phyloP scores from a whole-genome alignment of 257 asterid genomes.

The Salvia rosmarinus region DNA sequence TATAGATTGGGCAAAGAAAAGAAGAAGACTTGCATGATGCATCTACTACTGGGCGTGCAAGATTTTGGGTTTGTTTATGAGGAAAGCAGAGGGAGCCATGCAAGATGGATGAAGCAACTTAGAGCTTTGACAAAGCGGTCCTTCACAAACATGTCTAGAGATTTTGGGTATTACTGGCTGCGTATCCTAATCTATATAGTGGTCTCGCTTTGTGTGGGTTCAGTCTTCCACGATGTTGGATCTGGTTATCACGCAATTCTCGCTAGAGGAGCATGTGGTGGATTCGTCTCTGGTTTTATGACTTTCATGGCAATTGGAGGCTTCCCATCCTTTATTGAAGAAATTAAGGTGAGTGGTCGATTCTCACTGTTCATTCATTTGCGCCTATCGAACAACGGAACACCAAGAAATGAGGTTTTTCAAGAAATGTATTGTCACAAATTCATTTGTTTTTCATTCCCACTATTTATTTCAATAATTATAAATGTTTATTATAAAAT shows the following conservation, averaged over 20 bases:
- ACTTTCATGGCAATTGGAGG: slow-evolving; percentile 96
- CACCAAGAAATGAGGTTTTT: too few species aligned
- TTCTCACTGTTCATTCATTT: too few species aligned
- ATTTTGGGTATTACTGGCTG: slow-evolving; percentile 90
- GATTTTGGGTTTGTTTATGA: slow-evolving; percentile 41
- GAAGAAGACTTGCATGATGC: too few species aligned
- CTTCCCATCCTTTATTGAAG: slow-evolving; percentile 94
- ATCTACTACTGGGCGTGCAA: slow-evolving; percentile 28
- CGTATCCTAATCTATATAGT: slow-evolving; percentile 61
- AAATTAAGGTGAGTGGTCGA: slow-evolving; percentile 58
- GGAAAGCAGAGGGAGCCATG: slow-evolving; percentile 59
- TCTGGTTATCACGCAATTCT: slow-evolving; percentile 53
- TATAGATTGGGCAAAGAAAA: too few species aligned
- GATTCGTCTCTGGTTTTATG: slow-evolving; percentile 89
- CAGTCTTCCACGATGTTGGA: slow-evolving; percentile 74
- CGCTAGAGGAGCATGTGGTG: slow-evolving; percentile 88
- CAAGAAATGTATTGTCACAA: too few species aligned
- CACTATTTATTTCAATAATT: too few species aligned
- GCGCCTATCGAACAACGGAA: too few species aligned
- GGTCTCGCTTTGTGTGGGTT: slow-evolving; percentile 70
- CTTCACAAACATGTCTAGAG: slow-evolving; percentile 74
- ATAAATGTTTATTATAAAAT: too few species aligned
- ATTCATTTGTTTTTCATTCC: too few species aligned
- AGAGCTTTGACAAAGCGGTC: slow-evolving; percentile 71
- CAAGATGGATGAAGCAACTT: slow-evolving; percentile 69